These are phyloP conservation scores for Malus sylvestris DNA, from an alignment of 306 rosid genomes.

Conservation along the genomic window DNA sequence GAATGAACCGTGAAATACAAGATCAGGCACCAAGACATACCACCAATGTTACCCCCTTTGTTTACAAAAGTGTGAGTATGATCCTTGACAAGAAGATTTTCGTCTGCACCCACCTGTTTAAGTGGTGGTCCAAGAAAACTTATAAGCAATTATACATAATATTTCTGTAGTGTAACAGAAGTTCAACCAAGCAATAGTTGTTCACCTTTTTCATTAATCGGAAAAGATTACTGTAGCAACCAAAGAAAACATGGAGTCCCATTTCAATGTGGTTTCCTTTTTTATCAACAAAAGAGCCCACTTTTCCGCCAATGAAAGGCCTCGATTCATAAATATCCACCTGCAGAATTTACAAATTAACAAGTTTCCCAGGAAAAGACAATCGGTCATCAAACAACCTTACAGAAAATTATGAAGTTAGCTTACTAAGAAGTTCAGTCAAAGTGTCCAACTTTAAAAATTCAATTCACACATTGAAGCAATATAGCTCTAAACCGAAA, in stretches of 20 bases:
- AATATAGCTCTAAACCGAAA: not conserved
- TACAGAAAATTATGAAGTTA: not conserved
- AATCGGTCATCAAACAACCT: slow-evolving; percentile 5
- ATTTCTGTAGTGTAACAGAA: not conserved
- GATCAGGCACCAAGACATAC: slow-evolving; percentile 36
- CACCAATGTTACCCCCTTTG: slow-evolving; percentile 94
- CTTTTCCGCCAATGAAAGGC: slow-evolving; percentile 90
- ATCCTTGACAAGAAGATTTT: slow-evolving; percentile 90
- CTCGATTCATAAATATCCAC: slow-evolving; percentile 95
- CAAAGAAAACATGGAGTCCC: slow-evolving; percentile 98
- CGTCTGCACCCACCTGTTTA: slow-evolving; percentile 75
- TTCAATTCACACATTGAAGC: not conserved
- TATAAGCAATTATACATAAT: not conserved
- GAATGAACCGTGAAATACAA: not conserved
- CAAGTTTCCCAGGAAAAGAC: not conserved
- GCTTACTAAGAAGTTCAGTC: not conserved
- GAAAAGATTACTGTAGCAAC: slow-evolving; percentile 95
- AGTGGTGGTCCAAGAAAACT: slow-evolving; percentile 11
- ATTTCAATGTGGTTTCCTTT: slow-evolving; percentile 92
- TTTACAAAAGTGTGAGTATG: slow-evolving; percentile 94
- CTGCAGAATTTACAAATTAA: slow-evolving; percentile 38
- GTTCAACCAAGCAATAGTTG: slow-evolving; percentile 8
- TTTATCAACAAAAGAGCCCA: slow-evolving; percentile 90
- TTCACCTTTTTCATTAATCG: slow-evolving; percentile 92
- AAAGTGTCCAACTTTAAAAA: slow-evolving; percentile 8